Percentiles rank a stretch among this genome's conserved stretches.
Conservation (phyloP, 2,329 filamentous ascomycete genomes). For the Calonectria naviculata region DNA sequence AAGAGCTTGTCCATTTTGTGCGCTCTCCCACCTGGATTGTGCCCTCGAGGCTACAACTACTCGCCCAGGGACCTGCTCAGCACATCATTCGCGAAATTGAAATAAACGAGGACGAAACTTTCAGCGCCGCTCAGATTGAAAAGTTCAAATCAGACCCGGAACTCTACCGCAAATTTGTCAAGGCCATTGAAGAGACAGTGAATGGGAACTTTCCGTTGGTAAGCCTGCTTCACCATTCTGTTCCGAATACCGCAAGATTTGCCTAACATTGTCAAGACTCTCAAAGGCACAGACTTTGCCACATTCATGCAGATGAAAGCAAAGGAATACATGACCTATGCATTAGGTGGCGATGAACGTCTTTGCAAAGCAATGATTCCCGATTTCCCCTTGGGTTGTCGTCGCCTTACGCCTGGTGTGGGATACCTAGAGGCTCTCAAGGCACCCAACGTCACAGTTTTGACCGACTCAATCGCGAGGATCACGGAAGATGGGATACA, state of each 20-base stretch:
- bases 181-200: slow-evolving; percentile 10
- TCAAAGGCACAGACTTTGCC: slow-evolving; percentile 13
- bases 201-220: slow-evolving; percentile 22
- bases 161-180: slow-evolving; percentile 10
- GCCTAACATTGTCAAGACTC: not conserved
- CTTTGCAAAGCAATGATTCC: slow-evolving; percentile 20
- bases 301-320: slow-evolving; percentile 8
- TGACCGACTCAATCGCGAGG: slow-evolving; percentile 2
- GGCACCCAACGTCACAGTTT: slow-evolving; percentile 2
- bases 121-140: slow-evolving; percentile 3
- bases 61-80: not conserved
- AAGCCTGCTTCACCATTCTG: not conserved
- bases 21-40: slow-evolving; percentile 19
- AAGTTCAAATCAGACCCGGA: slow-evolving; percentile 13
- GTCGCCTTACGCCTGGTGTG: slow-evolving; percentile 15
- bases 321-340: slow-evolving; percentile 16
- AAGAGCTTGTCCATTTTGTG: slow-evolving; percentile 12
- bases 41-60: slow-evolving; percentile 1
- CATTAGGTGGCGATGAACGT: slow-evolving; percentile 7
- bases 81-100: slow-evolving; percentile 8
- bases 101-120: slow-evolving; percentile 2
- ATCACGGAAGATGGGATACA: slow-evolving; percentile 2
- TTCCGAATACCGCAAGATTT: not conserved
- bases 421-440: slow-evolving; percentile 18
- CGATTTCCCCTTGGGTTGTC: slow-evolving; percentile 19